Base-by-base conservation (phyloP, 169 alveolate species). In the Plasmodium relictum region DNA sequence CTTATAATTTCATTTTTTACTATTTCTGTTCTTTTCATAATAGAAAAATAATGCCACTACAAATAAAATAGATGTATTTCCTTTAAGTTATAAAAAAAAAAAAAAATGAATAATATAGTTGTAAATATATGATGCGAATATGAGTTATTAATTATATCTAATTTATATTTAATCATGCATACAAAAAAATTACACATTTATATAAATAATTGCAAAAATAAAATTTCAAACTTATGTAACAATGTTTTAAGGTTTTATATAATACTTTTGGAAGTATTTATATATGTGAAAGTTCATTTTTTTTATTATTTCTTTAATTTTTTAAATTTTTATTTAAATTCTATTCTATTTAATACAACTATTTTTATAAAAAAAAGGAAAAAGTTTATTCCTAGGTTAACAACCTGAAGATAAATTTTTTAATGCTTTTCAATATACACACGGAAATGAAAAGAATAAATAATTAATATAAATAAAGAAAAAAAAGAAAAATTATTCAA, bases 61-160 rank as follows among this genome's bases (percentile, higher is more conserved):
- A 63, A 58, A 73, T 73, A 73, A 73, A 58, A 73, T 63, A 58
- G 54, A 58, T 39, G 58, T 37, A 73, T 58, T 58, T 73, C 73
- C 48, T 20, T 18, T 50, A 73, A 41, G 26, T 39, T 16, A 62
- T 18, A 20, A 73, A 54, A 16, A 54, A 73, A 16, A 54, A 73
- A 73, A 39, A 71, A 71, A 52, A 72, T n/a, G 37, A 18, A 63
- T 63, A 26, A 24, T 37, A 22, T 8, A 63, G 16, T 63, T 39
- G 10, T 39, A 73, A 56, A 58, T 31, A 65, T 20, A 59, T 71
- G 42, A 41, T 20, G 24, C n/a, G 39, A 56, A 31, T 58, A 73
- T 41, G 62, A 59, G 39, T 41, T 58, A 59, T 39, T 59, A 58
- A 73, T 73, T 73, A 73, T 58, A 39, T 31, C n/a, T n/a, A 31